Percentiles rank a stretch among this genome's conserved stretches.
Conservation (phyloP, 257 asterid species). For the Nicotiana knightiana region DNA sequence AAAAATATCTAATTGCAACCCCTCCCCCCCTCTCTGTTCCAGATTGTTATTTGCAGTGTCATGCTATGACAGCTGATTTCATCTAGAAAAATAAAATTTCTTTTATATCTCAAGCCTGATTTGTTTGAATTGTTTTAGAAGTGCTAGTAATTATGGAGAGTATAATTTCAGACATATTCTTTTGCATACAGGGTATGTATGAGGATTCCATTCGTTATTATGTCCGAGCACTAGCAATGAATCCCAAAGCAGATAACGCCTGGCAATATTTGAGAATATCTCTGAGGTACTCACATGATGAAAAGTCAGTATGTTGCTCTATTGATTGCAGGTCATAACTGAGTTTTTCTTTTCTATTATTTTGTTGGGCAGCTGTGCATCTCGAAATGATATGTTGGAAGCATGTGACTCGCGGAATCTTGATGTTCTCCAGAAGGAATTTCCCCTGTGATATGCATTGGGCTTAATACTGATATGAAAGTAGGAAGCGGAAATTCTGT, state of each 20-base stretch:
- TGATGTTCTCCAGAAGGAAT: slow-evolving; percentile 86
- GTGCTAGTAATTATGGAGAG: neutral
- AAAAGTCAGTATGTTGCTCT: neutral
- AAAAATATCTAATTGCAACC: neutral
- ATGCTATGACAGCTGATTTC: neutral
- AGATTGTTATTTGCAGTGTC: neutral
- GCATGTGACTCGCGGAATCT: slow-evolving; percentile 92
- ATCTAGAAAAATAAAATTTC: neutral
- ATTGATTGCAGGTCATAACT: neutral
- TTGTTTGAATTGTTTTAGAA: neutral
- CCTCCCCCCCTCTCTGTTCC: too few species aligned
- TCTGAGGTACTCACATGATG: slow-evolving; percentile 47
- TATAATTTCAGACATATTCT: neutral
- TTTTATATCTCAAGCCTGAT: neutral
- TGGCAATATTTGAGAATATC: slow-evolving; percentile 98
- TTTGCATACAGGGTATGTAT: slow-evolving; percentile 66
- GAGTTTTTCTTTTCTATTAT: neutral
- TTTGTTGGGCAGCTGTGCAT: slow-evolving; percentile 61
- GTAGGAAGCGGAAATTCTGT: neutral
- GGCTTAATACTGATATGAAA: neutral
- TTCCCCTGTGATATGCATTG: slow-evolving; percentile 53
- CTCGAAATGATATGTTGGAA: slow-evolving; percentile 82
- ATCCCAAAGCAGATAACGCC: slow-evolving; percentile 97
- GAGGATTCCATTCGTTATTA: slow-evolving; percentile 95
- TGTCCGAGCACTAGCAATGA: slow-evolving; percentile 92